Base-by-base conservation (phyloP, 1,284 basidiomycete genomes). In the Moesziomyces sp. region DNA sequence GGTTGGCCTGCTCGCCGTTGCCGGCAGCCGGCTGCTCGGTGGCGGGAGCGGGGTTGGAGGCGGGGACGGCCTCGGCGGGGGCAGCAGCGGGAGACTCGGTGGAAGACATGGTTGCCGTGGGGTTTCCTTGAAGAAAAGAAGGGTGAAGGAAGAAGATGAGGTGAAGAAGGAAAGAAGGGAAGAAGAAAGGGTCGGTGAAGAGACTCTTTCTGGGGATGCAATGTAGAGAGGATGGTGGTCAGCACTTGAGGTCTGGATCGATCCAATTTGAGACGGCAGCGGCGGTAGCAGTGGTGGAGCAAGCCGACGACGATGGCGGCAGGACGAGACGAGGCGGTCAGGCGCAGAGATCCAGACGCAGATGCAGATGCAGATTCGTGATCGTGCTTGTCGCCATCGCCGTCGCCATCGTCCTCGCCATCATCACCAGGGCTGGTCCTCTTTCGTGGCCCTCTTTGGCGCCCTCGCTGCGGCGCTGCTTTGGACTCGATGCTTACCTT, bases 1-100 rank as follows among this genome's bases (percentile, higher is more conserved):
- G 46, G 54, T 56, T 24, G 21, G 57, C 47, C 56, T 53, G 54
- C 47, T 68, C 56, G 35, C 28, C 58, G 65, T 56, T 68, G 58
- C 74, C 68, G 62, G 81, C 74, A 74, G 83, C 76, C 65, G 76
- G 76, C 78, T 79, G 78, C 70, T 79, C 76, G 71, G 73, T 59
- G 56, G 68, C 48, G 51, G 72, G 56, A 51, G 66, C 46, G 55
- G 47, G 30, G 59, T 30, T 56, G 58, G 54, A 58, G 67, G 67
- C 68, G 38, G 73, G 55, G 63, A 62, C 62, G 50, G 72, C 63
- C 64, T 79, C 77, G 42, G 59, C 69, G 53, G 75, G 57, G 61
- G 64, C 68, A 46, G 59, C 56, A 47, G 64, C 64, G 52, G 76
- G 76, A 46, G 78, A 79, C 54, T 64, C 65, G 62, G 65, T 59